Evolutionary conservation across 805 yeast genomes (phyloP), one percentile per base, ranked within the genome.

Genomic region (Candida loeiensis): DNA sequence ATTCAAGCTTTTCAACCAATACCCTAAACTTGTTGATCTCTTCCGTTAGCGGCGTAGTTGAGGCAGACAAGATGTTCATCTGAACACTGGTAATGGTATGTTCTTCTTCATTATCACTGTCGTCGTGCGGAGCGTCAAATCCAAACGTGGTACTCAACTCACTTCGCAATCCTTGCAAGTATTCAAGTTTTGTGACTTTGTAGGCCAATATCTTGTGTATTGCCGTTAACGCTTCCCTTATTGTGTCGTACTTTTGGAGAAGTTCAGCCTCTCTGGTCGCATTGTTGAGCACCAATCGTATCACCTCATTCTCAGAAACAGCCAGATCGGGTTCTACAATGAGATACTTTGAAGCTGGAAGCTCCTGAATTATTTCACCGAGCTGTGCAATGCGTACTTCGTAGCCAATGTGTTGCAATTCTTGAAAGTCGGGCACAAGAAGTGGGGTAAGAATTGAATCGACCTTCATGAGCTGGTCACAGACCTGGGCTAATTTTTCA

Each of bases 311-410:
- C 6, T 30, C 33, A 5, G 33, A 11, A 30, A 30, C 21, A 4
- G 14, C 12, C n/a, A 40, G 46, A 2, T 39, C 51, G 9, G 31
- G 44, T 4, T 36, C 11, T 42, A 38, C 50, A 35, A 58, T 45
- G 34, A 67, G 50, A 40, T 64, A 60, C 41, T 54, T 55, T 7
- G 59, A 43, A 34, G 63, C 66, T 2, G 73, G 73, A 24, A 68
- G 49, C 33, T 59, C 63, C 1, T 40, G 34, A 7, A 61, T 51
- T 43, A 67, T 47, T 4, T 47, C 45, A 17, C 45, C 52, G 21
- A 64, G 49, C 35, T 59, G 54, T 9, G 41, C 27, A 8, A 61
- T 30, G 18, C 54, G 42, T 14, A 40, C 44, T 16, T 25, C 22
- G 4, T 43, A 41, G 7, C 20, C 39, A 11, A 30, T 11, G 11